A percentile compares a stretch with the other conserved stretches of the same genome.
Conservation (phyloP, 768 basidiomycete genomes). For the Amanita polypyramis region DNA sequence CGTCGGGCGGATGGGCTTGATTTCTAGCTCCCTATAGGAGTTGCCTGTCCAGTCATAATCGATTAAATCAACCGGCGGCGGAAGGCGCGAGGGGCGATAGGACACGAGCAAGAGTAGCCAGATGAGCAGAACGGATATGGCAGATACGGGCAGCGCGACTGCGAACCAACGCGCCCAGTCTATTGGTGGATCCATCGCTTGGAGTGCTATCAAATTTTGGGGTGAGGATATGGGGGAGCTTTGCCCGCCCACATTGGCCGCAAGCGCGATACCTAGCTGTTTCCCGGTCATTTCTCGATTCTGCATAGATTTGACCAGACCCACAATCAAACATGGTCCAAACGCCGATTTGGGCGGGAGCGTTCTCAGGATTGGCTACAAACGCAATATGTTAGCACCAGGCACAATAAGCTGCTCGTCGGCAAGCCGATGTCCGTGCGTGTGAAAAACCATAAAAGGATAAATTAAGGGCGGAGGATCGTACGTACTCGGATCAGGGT, state of each 20-base stretch:
- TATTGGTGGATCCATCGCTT: conserved; percentile 75
- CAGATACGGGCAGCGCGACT: conserved; percentile 86
- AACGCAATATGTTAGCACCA: neutral
- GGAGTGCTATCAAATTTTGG: conserved; percentile 90
- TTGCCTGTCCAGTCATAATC: conserved; percentile 19
- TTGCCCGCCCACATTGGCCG: conserved; percentile 96
- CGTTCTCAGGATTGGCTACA: conserved; percentile 85
- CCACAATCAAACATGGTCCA: conserved; percentile 83
- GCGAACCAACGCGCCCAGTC: conserved; percentile 93
- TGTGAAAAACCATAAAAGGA: neutral
- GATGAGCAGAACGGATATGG: conserved; percentile 76
- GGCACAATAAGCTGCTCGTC: too few species aligned
- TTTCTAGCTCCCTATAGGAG: conserved; percentile 18
- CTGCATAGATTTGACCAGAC: conserved; percentile 17
- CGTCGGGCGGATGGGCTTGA: conserved; percentile 76
- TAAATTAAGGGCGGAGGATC: conserved; percentile 1
- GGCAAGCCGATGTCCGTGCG: neutral
- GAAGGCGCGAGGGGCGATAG: conserved; percentile 65
- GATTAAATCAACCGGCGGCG: conserved; percentile 67
- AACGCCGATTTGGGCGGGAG: conserved; percentile 81
- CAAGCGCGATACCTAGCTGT: conserved; percentile 93
- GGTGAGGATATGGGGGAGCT: conserved; percentile 96
- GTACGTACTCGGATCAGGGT: conserved; percentile 81
- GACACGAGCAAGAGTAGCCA: conserved; percentile 83
- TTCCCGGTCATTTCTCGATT: neutral